These are phyloP conservation scores for Euphorbia lathyris DNA, from an alignment of 345 rosid genomes.

Conservation along the genomic window DNA sequence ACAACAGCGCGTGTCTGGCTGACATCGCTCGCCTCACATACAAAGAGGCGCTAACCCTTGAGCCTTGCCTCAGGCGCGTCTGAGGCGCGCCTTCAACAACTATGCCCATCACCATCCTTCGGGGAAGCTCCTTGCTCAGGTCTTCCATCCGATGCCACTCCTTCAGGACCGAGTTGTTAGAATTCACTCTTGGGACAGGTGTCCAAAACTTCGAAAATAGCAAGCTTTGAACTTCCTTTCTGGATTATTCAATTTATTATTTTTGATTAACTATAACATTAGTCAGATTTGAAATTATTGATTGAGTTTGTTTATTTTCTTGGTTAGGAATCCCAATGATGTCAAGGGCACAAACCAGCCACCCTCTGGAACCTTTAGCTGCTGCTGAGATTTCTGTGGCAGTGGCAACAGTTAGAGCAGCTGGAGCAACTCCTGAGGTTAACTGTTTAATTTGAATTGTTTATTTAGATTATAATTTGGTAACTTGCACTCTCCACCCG, in stretches of 20 bases:
- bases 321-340: slow-evolving; percentile 52
- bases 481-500: neutral
- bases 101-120: too few relatives aligned
- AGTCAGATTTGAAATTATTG: neutral
- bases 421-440: slow-evolving; percentile 95
- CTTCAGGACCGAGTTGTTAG: too few relatives aligned
- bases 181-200: neutral
- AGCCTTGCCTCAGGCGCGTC: too few relatives aligned
- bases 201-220: neutral
- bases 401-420: slow-evolving; percentile 86
- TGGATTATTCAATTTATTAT: neutral
- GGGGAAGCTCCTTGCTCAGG: too few relatives aligned
- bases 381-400: slow-evolving; percentile 90
- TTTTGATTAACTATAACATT: too few relatives aligned
- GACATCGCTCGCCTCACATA: too few relatives aligned
- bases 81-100: too few relatives aligned
- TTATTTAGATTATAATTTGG: neutral
- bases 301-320: neutral
- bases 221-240: neutral
- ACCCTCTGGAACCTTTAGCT: slow-evolving; percentile 81
- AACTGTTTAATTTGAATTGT: neutral
- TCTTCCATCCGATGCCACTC: too few relatives aligned
- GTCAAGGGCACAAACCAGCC: slow-evolving; percentile 71
- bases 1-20: too few relatives aligned
- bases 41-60: too few relatives aligned